A percentile compares a stretch with the other conserved stretches of the same genome.
Conservation (phyloP, 1,284 basidiomycete species). For the Melampsora larici-populina region DNA sequence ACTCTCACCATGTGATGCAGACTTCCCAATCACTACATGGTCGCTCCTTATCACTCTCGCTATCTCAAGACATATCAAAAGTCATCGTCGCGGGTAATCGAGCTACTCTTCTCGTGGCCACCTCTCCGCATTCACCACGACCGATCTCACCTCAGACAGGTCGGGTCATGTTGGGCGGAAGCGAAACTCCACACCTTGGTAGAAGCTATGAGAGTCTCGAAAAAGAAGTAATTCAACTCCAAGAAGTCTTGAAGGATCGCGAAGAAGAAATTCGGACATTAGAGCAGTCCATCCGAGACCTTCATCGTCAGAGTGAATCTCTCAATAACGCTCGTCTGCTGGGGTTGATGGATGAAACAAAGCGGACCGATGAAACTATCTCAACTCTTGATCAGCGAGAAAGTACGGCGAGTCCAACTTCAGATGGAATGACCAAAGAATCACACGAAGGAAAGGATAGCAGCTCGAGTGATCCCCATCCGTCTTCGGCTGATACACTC, state of each 20-base stretch:
- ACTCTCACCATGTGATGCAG: neutral
- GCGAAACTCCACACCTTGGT: slow-evolving; percentile 30
- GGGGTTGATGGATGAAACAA: slow-evolving; percentile 45
- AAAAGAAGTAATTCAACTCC: slow-evolving; percentile 84
- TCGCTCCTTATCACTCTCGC: slow-evolving; percentile 8
- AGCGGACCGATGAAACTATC: neutral
- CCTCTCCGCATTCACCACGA: neutral
- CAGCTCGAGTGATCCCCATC: too few species aligned
- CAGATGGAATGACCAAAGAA: neutral
- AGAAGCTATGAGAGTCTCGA: slow-evolving; percentile 66
- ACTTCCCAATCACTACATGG: neutral
- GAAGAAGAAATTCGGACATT: slow-evolving; percentile 77
- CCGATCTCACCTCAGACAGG: neutral
- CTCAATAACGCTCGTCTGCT: too few species aligned
- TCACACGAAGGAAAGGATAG: neutral
- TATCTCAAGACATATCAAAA: neutral
- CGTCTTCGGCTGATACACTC: neutral
- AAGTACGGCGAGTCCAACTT: slow-evolving; percentile 44
- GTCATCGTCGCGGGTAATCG: neutral
- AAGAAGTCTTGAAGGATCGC: slow-evolving; percentile 76
- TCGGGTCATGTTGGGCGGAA: too few species aligned
- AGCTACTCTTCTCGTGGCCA: neutral
- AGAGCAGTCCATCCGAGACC: slow-evolving; percentile 52
- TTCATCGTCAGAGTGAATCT: slow-evolving; percentile 12
- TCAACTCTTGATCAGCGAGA: slow-evolving; percentile 55